A percentile compares a stretch with the other conserved stretches of the same genome.
phyloP scores from a whole-genome alignment of 192 early-diverging fungal species.

The Podila epicladia region DNA sequence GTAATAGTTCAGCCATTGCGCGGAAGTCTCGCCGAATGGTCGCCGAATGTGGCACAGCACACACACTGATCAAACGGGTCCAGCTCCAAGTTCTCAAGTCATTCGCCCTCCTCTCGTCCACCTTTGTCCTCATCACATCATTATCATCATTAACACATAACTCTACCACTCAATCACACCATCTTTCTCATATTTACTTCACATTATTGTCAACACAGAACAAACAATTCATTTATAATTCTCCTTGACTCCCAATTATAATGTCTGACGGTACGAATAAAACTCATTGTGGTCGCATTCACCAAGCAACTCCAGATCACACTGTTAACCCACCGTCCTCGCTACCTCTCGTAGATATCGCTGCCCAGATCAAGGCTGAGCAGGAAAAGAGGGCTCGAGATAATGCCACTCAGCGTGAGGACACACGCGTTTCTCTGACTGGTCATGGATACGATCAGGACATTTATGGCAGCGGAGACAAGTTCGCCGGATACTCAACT shows the following conservation, averaged over 20 bases:
- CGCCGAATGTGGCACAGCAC: too few relatives aligned
- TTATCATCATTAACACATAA: too few relatives aligned
- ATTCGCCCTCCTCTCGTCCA: too few relatives aligned
- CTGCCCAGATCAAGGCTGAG: slow-evolving; percentile 48
- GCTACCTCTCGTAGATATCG: slow-evolving; percentile 20
- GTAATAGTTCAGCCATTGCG: too few relatives aligned
- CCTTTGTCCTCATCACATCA: too few relatives aligned
- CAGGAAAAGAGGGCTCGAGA: slow-evolving; percentile 37
- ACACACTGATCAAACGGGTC: too few relatives aligned
- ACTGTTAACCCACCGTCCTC: background rate
- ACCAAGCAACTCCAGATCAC: background rate
- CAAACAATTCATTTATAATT: background rate
- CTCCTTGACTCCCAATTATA: background rate
- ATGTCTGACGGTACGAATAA: background rate
- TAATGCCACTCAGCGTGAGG: slow-evolving; percentile 39
- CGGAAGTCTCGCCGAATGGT: too few relatives aligned
- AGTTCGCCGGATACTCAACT: slow-evolving; percentile 76
- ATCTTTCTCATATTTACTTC: background rate
- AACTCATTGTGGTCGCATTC: background rate
- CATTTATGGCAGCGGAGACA: slow-evolving; percentile 70
- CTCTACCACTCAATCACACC: too few relatives aligned
- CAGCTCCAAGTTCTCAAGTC: too few relatives aligned
- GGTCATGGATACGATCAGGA: slow-evolving; percentile 75
- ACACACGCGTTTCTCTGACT: slow-evolving; percentile 55
- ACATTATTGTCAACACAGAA: background rate